These are phyloP conservation scores for Narthecium ossifragum DNA, from an alignment of 106 monocot species.

Conservation along the genomic window DNA sequence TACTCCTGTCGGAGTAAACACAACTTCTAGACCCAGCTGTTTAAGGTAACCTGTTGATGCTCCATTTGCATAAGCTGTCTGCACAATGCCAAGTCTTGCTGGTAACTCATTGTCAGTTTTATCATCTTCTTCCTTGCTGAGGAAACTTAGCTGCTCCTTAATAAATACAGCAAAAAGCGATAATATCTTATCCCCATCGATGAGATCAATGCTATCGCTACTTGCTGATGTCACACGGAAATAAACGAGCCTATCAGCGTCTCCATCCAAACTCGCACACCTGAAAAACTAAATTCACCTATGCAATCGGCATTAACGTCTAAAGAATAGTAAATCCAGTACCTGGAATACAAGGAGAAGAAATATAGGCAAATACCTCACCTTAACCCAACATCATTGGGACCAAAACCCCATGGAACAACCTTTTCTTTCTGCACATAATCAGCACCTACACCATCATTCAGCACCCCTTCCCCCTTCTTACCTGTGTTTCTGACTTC, in stretches of 20 bases:
- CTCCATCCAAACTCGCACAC: constrained; percentile 94
- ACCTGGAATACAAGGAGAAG: too few species aligned
- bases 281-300: constrained; percentile 46
- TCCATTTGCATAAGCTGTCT: constrained; percentile 98
- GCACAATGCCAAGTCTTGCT: constrained; percentile 63
- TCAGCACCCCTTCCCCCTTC: constrained; percentile 72
- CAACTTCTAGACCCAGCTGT: constrained; percentile 66
- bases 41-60: constrained; percentile 80
- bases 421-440: constrained; percentile 90
- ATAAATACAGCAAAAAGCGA: constrained; percentile 92
- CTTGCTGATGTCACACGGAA: constrained; percentile 40
- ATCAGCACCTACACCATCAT: constrained; percentile 88
- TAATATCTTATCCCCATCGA: constrained; percentile 94
- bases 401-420: constrained; percentile 58
- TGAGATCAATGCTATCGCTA: constrained; percentile 54
- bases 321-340: too few species aligned
- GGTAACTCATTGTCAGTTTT: constrained; percentile 14
- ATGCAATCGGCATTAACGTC: constrained; percentile 16
- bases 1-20: constrained; percentile 80
- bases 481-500: constrained; percentile 59
- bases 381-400: constrained; percentile 66
- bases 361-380: constrained; percentile 18
- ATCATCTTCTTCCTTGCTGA: constrained; percentile 22
- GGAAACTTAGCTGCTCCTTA: constrained; percentile 53
- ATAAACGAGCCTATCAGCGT: constrained; percentile 89